Evolutionary conservation across 2,329 filamentous ascomycete genomes (phyloP), one percentile per base, ranked within the genome.

Genomic region (Tolypocladium capitatum): DNA sequence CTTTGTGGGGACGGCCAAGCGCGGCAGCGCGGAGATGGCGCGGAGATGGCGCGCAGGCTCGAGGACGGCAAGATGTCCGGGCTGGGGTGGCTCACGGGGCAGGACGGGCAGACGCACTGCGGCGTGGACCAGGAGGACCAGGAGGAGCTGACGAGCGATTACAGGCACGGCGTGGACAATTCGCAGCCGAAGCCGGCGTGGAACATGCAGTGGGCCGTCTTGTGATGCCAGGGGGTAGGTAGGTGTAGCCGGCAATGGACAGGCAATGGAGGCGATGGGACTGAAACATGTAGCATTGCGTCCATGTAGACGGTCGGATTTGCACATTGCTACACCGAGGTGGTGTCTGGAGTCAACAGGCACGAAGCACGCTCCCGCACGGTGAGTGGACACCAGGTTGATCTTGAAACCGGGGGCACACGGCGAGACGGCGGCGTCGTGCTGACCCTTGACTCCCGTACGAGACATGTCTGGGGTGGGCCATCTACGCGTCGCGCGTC

Each of bases 41-140:
- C 69, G 14, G 66, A 79, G 59, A 85, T 87, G 79, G 77, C 75
- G 53, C 63, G 64, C 48, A 71, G 73, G 60, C 69, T 90, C 33
- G 76, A 78, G 51, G 65, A 61, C 10, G 64, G 76, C n/a, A 74
- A 75, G 67, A 80, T 71, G 36, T 91, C 90, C 62, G 84, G 83
- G 1, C 63, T 90, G 32, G 86, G 86, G 1, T 89, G 84, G 84
- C 89, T 89, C 58, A 67, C 68, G 36, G 86, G 86, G 0, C 69
- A 84, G 18, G 86, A 91, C 62, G 80, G 81, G 4, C 73, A 83
- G 62, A 76, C 77, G 52, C 86, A 90, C 68, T 83, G 84, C 58
- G 86, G 85, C 13, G 77, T 91, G 49, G 86, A 91, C 58, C 74
- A 87, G 66, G 85, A 90, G 49, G 86, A 91, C 58, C 74, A 87